Base-by-base conservation (phyloP, 345 rosid species). In the Atalantia buxifolia region DNA sequence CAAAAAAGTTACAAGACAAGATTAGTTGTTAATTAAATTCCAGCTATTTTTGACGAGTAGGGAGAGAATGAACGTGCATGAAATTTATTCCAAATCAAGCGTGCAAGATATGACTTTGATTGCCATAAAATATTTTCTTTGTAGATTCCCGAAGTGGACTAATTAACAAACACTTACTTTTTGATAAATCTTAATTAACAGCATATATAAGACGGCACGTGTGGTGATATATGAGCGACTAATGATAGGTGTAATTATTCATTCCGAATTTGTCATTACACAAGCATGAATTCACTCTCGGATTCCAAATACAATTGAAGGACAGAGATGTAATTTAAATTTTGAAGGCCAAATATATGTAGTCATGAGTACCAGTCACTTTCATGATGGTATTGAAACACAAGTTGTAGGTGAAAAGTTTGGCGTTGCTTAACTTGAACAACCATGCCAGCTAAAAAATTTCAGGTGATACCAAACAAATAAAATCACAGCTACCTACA, bases 381-480 rank as follows among this genome's bases (percentile, higher is more conserved):
- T 68, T 76, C 63, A 33, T 16, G 22, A 50, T 28, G 80, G 61
- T 2, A 66, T 5, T 10, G 67, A 62, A 45, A 57, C 50, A 33
- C 18, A 48, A 72, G 35, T 38, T 67, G 73, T 71, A 31, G 82
- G 85, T 82, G 33, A 69, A 64, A 61, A 27, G 50, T 78, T 30
- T 24, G 70, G 82, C 24, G 27, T 57, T 73, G 71, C 18, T 65
- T 74, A 60, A 59, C 42, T 71, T 53, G 19, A 72, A 67, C 68
- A 28, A 45, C 9, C 66, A 27, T 22, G 72, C 83, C 75, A 60
- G 76, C 82, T 77, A 75, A 67, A 71, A 76, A 82, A 66, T 28
- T 71, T 78, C 75, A n/a, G 77, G 75, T 71, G 76, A 72, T 73
- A 75, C 78, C 78, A 78, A 72, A 78, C 78, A 76, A 78, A 75